phyloP scores from a whole-genome alignment of 192 early-diverging fungal genomes.

The Glomus cerebriforme region DNA sequence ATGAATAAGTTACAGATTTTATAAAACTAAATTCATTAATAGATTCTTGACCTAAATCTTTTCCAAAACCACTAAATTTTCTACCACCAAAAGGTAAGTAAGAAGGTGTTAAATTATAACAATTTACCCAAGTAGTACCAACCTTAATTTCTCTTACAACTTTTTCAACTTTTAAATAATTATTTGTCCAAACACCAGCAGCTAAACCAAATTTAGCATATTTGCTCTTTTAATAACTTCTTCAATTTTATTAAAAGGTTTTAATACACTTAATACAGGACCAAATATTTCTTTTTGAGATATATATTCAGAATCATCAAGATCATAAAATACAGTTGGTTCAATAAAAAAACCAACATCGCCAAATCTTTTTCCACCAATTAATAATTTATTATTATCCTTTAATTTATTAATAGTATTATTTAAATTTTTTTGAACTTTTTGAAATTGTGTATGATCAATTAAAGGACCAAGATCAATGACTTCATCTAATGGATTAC shows the following conservation, averaged over 20 bases:
- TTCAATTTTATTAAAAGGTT: constrained; percentile 68
- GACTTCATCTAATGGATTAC: constrained; percentile 62
- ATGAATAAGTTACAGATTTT: constrained; percentile 40
- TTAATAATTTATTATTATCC: constrained; percentile 53
- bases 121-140: constrained; percentile 65
- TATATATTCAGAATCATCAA: constrained; percentile 6
- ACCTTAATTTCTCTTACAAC: constrained; percentile 53
- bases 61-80: constrained; percentile 66
- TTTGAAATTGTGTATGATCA: constrained; percentile 62
- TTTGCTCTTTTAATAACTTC: constrained; percentile 77
- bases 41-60: constrained; percentile 59
- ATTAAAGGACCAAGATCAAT: constrained; percentile 76
- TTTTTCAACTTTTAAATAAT: constrained; percentile 56
- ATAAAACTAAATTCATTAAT: constrained; percentile 52
- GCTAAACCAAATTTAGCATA: constrained; percentile 73
- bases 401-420: constrained; percentile 62
- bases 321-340: constrained; percentile 76
- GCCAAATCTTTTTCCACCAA: constrained; percentile 64
- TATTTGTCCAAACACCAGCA: constrained; percentile 72
- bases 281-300: constrained; percentile 84
- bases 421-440: constrained; percentile 42
- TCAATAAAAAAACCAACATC: constrained; percentile 77
- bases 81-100: constrained; percentile 71
- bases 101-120: constrained; percentile 38
- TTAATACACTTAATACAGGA: constrained; percentile 76